These are phyloP conservation scores for Orobanche coerulescens DNA, from an alignment of 257 asterid genomes.

Conservation along the genomic window DNA sequence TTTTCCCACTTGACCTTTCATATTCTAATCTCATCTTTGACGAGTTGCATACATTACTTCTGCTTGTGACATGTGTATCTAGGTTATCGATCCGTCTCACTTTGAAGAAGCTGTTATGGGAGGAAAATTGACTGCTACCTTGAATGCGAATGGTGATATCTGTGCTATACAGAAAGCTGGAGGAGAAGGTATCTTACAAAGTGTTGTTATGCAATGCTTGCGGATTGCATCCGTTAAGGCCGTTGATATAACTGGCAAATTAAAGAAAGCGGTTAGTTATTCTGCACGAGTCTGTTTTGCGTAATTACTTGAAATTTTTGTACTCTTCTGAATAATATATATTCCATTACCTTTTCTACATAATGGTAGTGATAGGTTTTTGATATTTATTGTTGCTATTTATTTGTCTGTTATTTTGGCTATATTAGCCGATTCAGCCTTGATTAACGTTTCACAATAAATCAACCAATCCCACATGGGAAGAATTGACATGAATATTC, in stretches of 20 bases:
- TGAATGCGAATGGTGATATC: constrained; percentile 74
- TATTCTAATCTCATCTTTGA: neutral
- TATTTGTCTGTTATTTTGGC: neutral
- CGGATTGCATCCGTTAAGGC: constrained; percentile 90
- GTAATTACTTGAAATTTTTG: constrained; percentile 13
- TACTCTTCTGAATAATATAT: too few relatives aligned
- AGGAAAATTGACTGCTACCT: constrained; percentile 78
- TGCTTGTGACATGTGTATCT: constrained; percentile 22
- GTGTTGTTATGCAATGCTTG: constrained; percentile 88
- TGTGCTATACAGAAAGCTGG: constrained; percentile 97
- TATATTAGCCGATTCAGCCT: neutral
- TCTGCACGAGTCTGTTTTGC: neutral
- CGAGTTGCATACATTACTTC: constrained; percentile 6
- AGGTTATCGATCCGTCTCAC: constrained; percentile 91
- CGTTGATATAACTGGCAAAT: constrained; percentile 77
- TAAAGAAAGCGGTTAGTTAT: constrained; percentile 65
- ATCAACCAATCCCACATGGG: neutral
- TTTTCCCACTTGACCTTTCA: neutral
- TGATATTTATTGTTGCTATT: neutral
- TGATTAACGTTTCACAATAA: neutral
- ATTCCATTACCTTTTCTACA: neutral
- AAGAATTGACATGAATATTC: neutral
- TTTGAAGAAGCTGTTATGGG: constrained; percentile 90
- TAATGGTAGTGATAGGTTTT: neutral
- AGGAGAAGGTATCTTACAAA: constrained; percentile 71